phyloP scores from a whole-genome alignment of 345 rosid genomes.

The Streptanthus diversifolius region DNA sequence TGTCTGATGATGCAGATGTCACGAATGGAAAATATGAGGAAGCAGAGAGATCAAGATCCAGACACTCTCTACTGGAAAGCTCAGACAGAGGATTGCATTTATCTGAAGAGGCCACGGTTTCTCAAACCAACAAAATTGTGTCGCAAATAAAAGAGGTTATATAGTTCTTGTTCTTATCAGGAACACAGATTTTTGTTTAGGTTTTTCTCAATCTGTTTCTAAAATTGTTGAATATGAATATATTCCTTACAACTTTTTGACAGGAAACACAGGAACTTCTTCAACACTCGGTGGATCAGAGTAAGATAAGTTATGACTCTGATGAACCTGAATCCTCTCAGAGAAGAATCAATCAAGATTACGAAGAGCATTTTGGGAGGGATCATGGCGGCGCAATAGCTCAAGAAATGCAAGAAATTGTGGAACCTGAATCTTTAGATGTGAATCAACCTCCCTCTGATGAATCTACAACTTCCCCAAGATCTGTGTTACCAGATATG shows the following conservation, averaged over 20 bases:
- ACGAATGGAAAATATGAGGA: no score
- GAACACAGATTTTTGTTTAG: background rate
- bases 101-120: constrained; percentile 12
- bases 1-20: no score
- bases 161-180: constrained; percentile 16
- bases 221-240: background rate
- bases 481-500: constrained; percentile 43
- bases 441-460: constrained; percentile 20
- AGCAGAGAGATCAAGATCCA: no score
- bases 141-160: constrained; percentile 41
- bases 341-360: constrained; percentile 25
- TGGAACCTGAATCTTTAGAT: constrained; percentile 25
- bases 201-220: no score
- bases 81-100: no score
- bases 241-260: background rate
- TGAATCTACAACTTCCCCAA: constrained; percentile 41
- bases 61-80: no score
- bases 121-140: constrained; percentile 24
- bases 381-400: constrained; percentile 3
- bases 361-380: background rate
- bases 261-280: constrained; percentile 34
- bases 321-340: constrained; percentile 21
- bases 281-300: constrained; percentile 30
- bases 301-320: constrained; percentile 16
- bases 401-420: constrained; percentile 17